Evolutionary conservation across 495 filamentous ascomycete genomes (phyloP).

Genomic region (Tetracladium marchalianum): DNA sequence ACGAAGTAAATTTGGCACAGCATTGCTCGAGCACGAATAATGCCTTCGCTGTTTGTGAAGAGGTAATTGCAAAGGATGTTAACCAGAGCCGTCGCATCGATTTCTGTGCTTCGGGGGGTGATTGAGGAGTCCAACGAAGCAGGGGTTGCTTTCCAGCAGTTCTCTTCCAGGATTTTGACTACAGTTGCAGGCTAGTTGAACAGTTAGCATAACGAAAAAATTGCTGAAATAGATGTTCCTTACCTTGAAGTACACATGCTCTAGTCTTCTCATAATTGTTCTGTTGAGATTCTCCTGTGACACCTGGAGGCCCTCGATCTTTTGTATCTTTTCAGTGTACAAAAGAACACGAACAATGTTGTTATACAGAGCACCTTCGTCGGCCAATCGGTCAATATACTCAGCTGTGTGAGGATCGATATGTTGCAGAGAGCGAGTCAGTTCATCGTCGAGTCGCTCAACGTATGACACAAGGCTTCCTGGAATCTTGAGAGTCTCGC

Average conservation of each 20-base stretch:
- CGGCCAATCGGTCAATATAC: conserved; percentile 89
- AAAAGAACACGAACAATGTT: conserved; percentile 76
- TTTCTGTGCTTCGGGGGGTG: conserved; percentile 55
- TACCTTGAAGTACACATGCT: conserved; percentile 98
- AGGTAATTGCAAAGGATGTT: conserved; percentile 89
- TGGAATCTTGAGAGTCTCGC: conserved; percentile 72
- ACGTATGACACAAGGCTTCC: conserved; percentile 91
- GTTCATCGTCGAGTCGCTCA: conserved; percentile 93
- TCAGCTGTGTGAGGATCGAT: conserved; percentile 98
- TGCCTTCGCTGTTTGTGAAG: conserved; percentile 86
- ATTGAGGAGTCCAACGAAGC: conserved; percentile 61
- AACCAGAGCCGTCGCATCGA: conserved; percentile 64
- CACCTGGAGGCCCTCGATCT: conserved; percentile 59
- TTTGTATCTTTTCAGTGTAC: conserved; percentile 73
- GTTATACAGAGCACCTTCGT: conserved; percentile 88
- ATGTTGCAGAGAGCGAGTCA: conserved; percentile 87
- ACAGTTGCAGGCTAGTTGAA: conserved; percentile 67
- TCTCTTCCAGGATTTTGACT: conserved; percentile 83
- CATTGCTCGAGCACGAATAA: conserved; percentile 93
- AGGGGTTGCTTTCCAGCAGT: conserved; percentile 79
- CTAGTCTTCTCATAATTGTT: conserved; percentile 82
- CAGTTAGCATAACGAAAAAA: conserved; percentile 18
- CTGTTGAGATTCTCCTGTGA: conserved; percentile 81
- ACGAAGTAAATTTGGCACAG: conserved; percentile 98
- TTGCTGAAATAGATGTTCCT: conserved; percentile 9